Evolutionary conservation across 1,139 yeast genomes (phyloP), one percentile per base, ranked within the genome.

Genomic region (Geotrichum aggregatum): DNA sequence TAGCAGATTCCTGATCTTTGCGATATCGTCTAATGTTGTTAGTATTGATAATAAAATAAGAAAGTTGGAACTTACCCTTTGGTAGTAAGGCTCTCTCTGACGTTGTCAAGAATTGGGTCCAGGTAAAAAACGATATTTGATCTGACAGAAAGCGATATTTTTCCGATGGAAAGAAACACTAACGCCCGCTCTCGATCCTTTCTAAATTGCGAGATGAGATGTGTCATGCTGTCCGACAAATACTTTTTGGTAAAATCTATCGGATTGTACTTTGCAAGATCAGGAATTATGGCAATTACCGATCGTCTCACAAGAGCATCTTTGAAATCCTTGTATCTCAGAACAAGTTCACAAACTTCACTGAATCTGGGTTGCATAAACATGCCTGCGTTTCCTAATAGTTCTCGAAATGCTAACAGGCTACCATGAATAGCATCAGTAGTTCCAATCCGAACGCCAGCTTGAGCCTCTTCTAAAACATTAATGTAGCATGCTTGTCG

Each of bases 51-150:
- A 36, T 35, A 31, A 41, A 42, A 36, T 6, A 3, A n/a, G n/a
- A n/a, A n/a, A n/a, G n/a, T n/a, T n/a, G n/a, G n/a, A 13, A 50
- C 63, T 41, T 55, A 53, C 59, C 80, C 80, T 65, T 84, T 88
- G 0, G 88, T 75, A 14, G 83, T 77, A 44, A 92, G 73, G 0
- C 95, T 94, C 57, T 91, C 97, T 62, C 91, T 76, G 24, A 91
- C 80, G 59, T 84, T 87, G 56, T 85, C 92, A 49, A 91, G 71
- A 33, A 92, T 84, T 1, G 94, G 91, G 66, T 89, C 96, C 50
- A 91, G 73, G 63, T 91, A 92, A 1, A 94, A 87, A 2, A 92
- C 86, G 74, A 92, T 87, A 62, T 84, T 89, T 55, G 87, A 84
- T 7, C 91, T 84, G 0, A 91, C 95, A 59, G 89, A 91, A 41